These are phyloP conservation scores for Ziziphus jujuba DNA, from an alignment of 306 rosid species.

Conservation along the genomic window DNA sequence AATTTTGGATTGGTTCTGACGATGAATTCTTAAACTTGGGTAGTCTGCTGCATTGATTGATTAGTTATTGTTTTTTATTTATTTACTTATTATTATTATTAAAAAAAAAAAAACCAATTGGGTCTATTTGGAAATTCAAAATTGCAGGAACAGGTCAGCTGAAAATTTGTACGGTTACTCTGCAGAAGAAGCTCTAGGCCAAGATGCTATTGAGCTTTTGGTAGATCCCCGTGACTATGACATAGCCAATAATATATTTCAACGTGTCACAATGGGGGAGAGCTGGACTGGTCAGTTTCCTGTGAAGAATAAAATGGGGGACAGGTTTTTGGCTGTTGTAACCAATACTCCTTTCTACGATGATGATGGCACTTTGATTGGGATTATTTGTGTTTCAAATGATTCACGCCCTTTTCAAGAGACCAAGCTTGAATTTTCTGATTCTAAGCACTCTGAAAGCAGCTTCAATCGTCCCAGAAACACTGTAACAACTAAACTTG, in stretches of 20 bases:
- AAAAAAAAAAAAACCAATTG: background rate
- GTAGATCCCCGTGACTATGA: constrained; percentile 57
- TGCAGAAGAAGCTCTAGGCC: constrained; percentile 79
- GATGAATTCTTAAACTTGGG: constrained; percentile 10
- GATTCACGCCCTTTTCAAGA: constrained; percentile 74
- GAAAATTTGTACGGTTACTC: constrained; percentile 80
- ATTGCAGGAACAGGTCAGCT: constrained; percentile 89
- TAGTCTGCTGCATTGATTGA: background rate
- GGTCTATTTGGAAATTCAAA: constrained; percentile 20
- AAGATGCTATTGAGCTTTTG: constrained; percentile 60
- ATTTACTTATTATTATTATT: background rate
- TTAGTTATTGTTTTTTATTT: background rate
- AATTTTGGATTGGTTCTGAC: constrained; percentile 7
- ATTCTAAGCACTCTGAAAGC: constrained; percentile 37
- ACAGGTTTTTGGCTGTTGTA: constrained; percentile 51
- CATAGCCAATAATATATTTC: constrained; percentile 49
- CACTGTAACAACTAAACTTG: constrained; percentile 57
- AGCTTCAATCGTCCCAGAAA: constrained; percentile 42
- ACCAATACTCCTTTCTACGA: constrained; percentile 82
- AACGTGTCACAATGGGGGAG: constrained; percentile 69
- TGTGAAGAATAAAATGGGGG: constrained; percentile 72
- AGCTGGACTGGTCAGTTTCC: constrained; percentile 93
- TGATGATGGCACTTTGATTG: constrained; percentile 68
- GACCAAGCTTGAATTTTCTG: constrained; percentile 37
- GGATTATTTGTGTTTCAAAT: constrained; percentile 69